phyloP scores from a whole-genome alignment of 495 filamentous ascomycete genomes.

The Pseudoneurospora amorphoporcata region DNA sequence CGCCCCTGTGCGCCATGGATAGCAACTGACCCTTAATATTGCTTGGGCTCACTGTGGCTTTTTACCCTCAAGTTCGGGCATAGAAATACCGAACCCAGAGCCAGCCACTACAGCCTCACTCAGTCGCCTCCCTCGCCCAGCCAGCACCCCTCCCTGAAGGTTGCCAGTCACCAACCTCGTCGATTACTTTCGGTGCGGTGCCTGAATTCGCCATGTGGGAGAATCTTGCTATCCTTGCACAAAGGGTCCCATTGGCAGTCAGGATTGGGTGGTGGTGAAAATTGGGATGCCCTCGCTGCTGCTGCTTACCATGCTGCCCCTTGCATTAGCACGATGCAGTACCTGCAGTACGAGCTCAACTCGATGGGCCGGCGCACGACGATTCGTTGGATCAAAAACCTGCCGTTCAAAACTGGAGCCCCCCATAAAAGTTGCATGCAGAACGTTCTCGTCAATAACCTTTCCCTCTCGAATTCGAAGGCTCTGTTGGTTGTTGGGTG shows the following conservation, averaged over 20 bases:
- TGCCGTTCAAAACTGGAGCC: background rate
- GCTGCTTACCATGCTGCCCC: background rate
- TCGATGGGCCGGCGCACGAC: background rate
- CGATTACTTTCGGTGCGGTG: background rate
- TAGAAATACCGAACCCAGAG: background rate
- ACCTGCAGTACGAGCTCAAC: background rate
- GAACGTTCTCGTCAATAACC: background rate
- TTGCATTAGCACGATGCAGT: background rate
- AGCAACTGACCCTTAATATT: background rate
- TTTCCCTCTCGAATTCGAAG: background rate
- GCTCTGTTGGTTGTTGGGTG: background rate
- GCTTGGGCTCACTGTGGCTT: background rate
- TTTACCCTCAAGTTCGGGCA: background rate
- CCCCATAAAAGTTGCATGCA: background rate
- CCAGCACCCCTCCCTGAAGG: too few relatives aligned
- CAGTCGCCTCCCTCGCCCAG: background rate
- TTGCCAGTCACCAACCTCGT: background rate
- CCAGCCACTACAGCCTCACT: background rate
- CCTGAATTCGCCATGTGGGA: background rate
- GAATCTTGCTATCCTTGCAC: background rate
- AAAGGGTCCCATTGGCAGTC: background rate
- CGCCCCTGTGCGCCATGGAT: background rate
- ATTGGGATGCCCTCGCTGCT: background rate
- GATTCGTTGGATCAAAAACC: background rate
- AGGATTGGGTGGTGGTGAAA: background rate